Percentiles rank a stretch among this genome's conserved stretches.
phyloP scores from a whole-genome alignment of 2,329 filamentous ascomycete species.

The Delphinella strobiligena region DNA sequence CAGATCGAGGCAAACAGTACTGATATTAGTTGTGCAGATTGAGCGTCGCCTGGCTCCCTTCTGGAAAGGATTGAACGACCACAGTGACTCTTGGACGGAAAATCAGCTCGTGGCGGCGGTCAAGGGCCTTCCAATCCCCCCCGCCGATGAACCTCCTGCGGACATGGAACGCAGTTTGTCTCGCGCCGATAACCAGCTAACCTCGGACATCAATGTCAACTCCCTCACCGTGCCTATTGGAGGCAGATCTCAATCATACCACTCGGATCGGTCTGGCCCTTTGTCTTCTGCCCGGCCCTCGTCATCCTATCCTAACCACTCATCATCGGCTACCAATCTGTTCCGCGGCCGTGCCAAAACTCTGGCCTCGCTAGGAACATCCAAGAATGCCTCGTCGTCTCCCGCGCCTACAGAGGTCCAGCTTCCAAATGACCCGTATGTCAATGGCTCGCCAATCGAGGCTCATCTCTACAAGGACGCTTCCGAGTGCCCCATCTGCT shows the following conservation, averaged over 20 bases:
- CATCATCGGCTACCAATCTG: constrained; percentile 35
- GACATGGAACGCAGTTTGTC: constrained; percentile 43
- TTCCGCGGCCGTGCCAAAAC: constrained; percentile 84
- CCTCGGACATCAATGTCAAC: constrained; percentile 51
- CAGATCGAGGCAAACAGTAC: background rate
- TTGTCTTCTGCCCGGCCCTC: constrained; percentile 53
- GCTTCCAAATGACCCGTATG: constrained; percentile 69
- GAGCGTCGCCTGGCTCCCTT: constrained; percentile 88
- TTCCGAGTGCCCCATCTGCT: constrained; percentile 88
- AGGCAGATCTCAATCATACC: constrained; percentile 62
- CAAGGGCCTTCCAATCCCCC: constrained; percentile 69
- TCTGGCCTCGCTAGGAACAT: constrained; percentile 65
- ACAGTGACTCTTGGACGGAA: constrained; percentile 80
- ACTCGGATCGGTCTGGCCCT: constrained; percentile 53
- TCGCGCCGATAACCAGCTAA: constrained; percentile 26
- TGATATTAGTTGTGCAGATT: constrained; percentile 47
- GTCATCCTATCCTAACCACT: constrained; percentile 38
- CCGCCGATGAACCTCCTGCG: constrained; percentile 69
- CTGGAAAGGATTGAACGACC: constrained; percentile 87
- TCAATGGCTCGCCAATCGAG: constrained; percentile 90
- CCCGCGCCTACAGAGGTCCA: constrained; percentile 69
- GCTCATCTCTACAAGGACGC: constrained; percentile 89
- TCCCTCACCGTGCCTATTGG: constrained; percentile 70
- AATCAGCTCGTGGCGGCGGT: constrained; percentile 89
- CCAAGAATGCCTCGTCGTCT: constrained; percentile 48